phyloP scores from a whole-genome alignment of 1,139 yeast genomes.

The Hansenula lynferdii region DNA sequence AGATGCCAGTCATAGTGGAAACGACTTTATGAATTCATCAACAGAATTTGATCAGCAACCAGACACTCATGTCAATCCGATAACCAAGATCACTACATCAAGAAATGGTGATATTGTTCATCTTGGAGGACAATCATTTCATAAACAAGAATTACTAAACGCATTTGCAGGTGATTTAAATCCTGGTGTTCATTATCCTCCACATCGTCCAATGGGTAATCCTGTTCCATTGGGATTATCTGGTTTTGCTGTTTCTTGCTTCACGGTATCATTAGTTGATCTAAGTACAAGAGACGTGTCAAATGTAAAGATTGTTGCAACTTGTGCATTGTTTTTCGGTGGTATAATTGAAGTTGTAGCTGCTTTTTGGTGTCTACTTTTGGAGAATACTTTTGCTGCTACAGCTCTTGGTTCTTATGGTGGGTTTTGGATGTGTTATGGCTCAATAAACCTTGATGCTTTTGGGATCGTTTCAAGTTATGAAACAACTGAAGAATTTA shows the following conservation, averaged over 20 bases:
- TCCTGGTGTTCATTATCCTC: constrained; percentile 39
- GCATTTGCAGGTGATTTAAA: constrained; percentile 55
- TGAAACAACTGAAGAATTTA: constrained; percentile 36
- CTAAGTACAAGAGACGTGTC: constrained; percentile 50
- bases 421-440: constrained; percentile 70
- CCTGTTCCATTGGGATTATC: constrained; percentile 61
- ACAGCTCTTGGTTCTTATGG: constrained; percentile 68
- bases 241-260: constrained; percentile 48
- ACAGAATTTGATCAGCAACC: not conserved
- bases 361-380: constrained; percentile 60
- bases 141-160: constrained; percentile 43
- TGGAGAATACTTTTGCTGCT: constrained; percentile 63
- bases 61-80: not conserved
- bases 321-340: constrained; percentile 52
- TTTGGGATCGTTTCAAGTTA: constrained; percentile 55
- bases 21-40: not conserved
- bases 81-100: constrained; percentile 14
- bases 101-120: constrained; percentile 27
- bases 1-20: not conserved
- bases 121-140: constrained; percentile 57
- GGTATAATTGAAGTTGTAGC: constrained; percentile 62
- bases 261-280: constrained; percentile 39
- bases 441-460: constrained; percentile 47
- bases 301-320: constrained; percentile 41
- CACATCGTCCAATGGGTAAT: constrained; percentile 36